Percentiles rank a stretch among this genome's conserved stretches.
Conservation (phyloP, 2,329 filamentous ascomycete species). For the Colletotrichum liriopes region DNA sequence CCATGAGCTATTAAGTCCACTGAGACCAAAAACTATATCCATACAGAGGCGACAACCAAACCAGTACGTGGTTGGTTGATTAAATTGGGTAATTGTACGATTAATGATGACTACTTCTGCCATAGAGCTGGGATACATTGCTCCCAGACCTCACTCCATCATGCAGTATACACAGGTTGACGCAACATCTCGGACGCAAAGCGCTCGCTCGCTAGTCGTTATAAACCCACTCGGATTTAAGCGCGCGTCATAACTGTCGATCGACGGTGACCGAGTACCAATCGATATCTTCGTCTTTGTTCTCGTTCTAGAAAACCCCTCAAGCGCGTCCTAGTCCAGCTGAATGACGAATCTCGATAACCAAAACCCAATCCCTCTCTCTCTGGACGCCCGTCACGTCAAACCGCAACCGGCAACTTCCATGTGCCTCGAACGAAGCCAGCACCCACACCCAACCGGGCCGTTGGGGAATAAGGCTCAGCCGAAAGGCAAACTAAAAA, state of each 20-base stretch:
- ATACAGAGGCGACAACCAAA: too few relatives aligned
- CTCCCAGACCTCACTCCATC: too few relatives aligned
- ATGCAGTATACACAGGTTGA: too few relatives aligned
- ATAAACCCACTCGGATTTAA: background rate
- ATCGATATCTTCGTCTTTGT: background rate
- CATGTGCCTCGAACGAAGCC: background rate
- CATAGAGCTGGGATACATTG: too few relatives aligned
- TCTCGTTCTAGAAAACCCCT: too few relatives aligned
- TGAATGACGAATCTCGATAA: background rate
- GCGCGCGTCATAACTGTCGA: background rate
- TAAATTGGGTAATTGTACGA: too few relatives aligned
- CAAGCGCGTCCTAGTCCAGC: background rate
- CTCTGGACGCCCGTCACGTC: background rate
- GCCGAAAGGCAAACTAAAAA: background rate
- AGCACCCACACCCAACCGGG: background rate
- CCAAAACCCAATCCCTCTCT: background rate
- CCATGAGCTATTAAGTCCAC: too few relatives aligned
- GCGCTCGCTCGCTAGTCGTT: too few relatives aligned
- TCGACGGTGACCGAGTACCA: background rate
- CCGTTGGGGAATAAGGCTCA: background rate
- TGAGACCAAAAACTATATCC: too few relatives aligned
- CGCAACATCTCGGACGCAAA: too few relatives aligned
- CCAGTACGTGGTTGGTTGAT: too few relatives aligned
- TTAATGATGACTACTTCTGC: too few relatives aligned
- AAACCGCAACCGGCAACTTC: slow-evolving; percentile 15